Base-by-base conservation (phyloP, 31 red algal genomes). In the Endocladia muricata region DNA sequence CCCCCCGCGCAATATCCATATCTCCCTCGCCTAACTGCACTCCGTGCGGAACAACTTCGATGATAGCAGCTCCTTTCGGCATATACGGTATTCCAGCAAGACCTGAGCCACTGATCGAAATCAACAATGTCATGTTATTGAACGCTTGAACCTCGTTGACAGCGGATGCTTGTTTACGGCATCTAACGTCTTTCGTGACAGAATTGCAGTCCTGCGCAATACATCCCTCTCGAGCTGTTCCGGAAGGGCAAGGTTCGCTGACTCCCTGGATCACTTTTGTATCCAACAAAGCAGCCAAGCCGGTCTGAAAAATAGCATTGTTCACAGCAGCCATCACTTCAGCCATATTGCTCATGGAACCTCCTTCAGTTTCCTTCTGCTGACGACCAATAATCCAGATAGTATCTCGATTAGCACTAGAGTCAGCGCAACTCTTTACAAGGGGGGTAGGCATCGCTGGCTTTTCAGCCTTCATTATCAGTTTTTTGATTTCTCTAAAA, bases 71-170 rank as follows among this genome's bases (percentile, higher is more conserved):
- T 21, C 83, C 83, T 22, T 37, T 30, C 26, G 83, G 83, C 73
- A 87, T 78, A 55, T 69, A 78, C 1, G 63, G 29, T 17, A 78
- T 49, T 34, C 61, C 72, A 39, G 77, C 64, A 39, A 63, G 63
- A 49, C 38, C 65, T 8, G 36, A 37, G 17, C 83, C 83, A 22
- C 64, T 35, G 31, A 65, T 56, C 33, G 73, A 71, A 31, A 87
- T 59, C 2, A 87, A 51, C 21, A 78, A 77, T 3, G 73, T 87
- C 83, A 87, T 87, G 38, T 73, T 78, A 61, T 87, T 87, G 54
- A 71, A 87, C 33, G 61, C 32, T 35, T 37, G 70, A 58, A 55
- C 82, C 41, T 85, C 70, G 11, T 40, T 59, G 25, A 85, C 37
- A 76, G 49, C 48, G 34, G 19, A 19, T 41, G 42, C 42, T 21